Base-by-base conservation (phyloP, 116 monocot genomes). In the Papilionanthe hybrid region DNA sequence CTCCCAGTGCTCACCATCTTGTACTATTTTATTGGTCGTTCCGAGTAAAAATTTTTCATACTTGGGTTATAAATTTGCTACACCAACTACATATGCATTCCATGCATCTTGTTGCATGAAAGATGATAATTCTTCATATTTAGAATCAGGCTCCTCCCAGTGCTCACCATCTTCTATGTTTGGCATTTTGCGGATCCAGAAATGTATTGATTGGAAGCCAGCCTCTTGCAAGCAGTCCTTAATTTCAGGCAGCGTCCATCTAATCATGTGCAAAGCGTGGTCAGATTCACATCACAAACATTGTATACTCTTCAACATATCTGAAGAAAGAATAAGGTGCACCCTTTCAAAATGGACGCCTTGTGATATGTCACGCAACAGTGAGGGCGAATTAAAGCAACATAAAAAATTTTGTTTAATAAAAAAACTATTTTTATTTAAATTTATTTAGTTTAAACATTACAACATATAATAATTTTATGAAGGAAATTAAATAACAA, bases 131-230 rank as follows among this genome's bases (percentile, higher is more conserved):
- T 91, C 94, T 79, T 91, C 90, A 43, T 98, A 94, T 66, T 89
- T 98, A 79, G 81, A 57, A 69, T 98, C 87, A 15, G 72, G 87
- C 71, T 92, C 90, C 13, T 87, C 79, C 2, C 55, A 69, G 29
- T 85, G 81, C 43, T 37, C 78, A 60, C 7, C 55, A 27, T 83
- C 87, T 28, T 81, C 41, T 7, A 87, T 98, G 79, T 92, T 81
- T 18, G 97, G 92, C 97, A 98, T 98, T 75, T 94, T 87, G 58
- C 89, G 81, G 9, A 98, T 89, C 98, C 98, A 98, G 82, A 94
- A 80, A 85, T 98, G 91, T 74, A 93, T 76, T 1, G 88, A 91
- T 42, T 81, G 81, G 79, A 98, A 98, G 58, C 94, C 94, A 72
- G 90, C 98, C 81, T 98, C 98, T 75, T 88, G 82, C 82, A 98